Evolutionary conservation across 2,329 filamentous ascomycete species (phyloP).

Genomic region (Epichloe brachyelytri): DNA sequence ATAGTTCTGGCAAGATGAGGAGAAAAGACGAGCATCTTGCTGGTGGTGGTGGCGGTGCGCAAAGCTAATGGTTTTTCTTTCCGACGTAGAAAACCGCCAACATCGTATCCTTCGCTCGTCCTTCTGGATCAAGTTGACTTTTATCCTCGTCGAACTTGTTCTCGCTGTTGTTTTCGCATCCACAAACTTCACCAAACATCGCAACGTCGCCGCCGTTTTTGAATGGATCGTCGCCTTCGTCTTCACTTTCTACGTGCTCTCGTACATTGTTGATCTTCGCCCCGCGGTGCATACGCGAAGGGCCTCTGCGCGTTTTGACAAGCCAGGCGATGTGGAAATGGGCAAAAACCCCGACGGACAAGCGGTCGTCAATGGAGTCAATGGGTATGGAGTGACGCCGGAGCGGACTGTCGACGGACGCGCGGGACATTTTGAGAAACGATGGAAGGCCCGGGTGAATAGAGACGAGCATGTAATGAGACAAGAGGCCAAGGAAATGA

Average conservation of each 20-base stretch:
- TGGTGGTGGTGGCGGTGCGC: no score
- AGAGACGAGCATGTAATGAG: no score
- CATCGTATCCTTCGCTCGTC: slow-evolving; percentile 61
- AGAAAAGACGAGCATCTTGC: no score
- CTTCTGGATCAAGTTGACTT: slow-evolving; percentile 78
- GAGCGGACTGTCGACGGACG: not conserved
- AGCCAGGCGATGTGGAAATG: slow-evolving; percentile 16
- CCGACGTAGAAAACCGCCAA: slow-evolving; percentile 49
- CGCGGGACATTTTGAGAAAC: slow-evolving; percentile 1
- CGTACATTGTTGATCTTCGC: slow-evolving; percentile 76
- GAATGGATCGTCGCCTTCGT: slow-evolving; percentile 72
- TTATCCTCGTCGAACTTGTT: slow-evolving; percentile 67
- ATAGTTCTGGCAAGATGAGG: no score
- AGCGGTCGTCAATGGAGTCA: not conserved
- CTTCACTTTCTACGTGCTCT: slow-evolving; percentile 78
- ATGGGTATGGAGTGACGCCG: not conserved
- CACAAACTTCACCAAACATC: slow-evolving; percentile 31
- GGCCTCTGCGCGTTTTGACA: slow-evolving; percentile 17
- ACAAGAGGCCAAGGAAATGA: not conserved
- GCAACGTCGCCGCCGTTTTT: slow-evolving; percentile 61
- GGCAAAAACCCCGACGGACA: not conserved
- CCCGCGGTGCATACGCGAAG: slow-evolving; percentile 55
- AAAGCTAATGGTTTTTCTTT: not conserved
- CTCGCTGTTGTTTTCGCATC: slow-evolving; percentile 64
- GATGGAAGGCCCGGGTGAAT: no score